phyloP scores from a whole-genome alignment of 1,139 yeast genomes.

The Geotrichum phurueaensis region DNA sequence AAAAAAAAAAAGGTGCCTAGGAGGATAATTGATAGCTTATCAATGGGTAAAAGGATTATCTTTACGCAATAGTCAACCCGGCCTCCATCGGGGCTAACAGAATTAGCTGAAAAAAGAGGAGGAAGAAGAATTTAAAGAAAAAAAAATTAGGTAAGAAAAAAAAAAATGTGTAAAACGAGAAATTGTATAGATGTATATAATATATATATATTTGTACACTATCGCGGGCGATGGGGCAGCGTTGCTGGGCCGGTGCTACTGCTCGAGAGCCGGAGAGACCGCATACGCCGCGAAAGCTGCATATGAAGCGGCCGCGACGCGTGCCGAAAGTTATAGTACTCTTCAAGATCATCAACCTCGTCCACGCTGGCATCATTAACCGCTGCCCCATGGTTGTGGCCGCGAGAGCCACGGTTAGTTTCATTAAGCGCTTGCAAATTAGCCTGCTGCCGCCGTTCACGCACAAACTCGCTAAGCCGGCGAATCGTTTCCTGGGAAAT shows the following conservation, averaged over 20 bases:
- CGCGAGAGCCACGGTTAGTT: neutral
- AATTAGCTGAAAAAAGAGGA: too few species aligned
- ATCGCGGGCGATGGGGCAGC: too few species aligned
- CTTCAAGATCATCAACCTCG: neutral
- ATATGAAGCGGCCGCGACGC: constrained; percentile 8
- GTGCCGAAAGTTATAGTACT: constrained; percentile 5
- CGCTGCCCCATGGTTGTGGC: neutral
- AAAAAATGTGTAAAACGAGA: too few species aligned
- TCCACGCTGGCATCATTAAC: neutral
- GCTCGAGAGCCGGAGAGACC: constrained; percentile 1
- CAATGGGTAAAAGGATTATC: too few species aligned
- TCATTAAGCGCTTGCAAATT: neutral
- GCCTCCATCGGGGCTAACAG: too few species aligned
- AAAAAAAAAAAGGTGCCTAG: too few species aligned
- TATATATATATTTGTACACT: too few species aligned
- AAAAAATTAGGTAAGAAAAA: too few species aligned
- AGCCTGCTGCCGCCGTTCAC: constrained; percentile 36
- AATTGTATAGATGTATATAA: too few species aligned
- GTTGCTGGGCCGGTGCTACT: neutral
- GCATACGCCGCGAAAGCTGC: constrained; percentile 6
- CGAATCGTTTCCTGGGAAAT: constrained; percentile 76
- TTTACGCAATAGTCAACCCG: too few species aligned
- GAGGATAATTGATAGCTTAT: too few species aligned
- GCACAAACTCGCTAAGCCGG: constrained; percentile 70
- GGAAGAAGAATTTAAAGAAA: too few species aligned